These are phyloP conservation scores for Mucor lusitanicus DNA, from an alignment of 371 early-diverging fungal genomes.

Conservation along the genomic window DNA sequence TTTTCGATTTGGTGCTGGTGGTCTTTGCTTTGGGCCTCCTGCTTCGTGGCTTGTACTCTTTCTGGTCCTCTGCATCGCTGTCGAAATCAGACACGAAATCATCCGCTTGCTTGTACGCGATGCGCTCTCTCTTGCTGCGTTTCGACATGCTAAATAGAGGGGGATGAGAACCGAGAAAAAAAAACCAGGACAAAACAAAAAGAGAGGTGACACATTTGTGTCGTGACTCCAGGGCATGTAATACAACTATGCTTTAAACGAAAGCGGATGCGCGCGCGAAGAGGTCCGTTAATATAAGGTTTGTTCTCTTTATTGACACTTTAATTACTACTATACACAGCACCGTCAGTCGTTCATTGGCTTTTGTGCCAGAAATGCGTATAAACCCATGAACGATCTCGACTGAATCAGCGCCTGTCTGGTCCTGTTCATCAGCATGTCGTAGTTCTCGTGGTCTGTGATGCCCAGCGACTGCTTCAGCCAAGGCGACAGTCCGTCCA, in stretches of 20 bases:
- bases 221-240: background rate
- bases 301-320: background rate
- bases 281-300: background rate
- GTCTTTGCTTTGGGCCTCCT: slow-evolving; percentile 10
- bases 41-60: background rate
- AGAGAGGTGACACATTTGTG: background rate
- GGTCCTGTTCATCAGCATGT: slow-evolving; percentile 9
- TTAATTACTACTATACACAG: background rate
- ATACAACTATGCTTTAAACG: background rate
- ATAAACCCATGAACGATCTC: slow-evolving; percentile 33
- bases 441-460: slow-evolving; percentile 17
- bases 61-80: background rate
- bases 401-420: slow-evolving; percentile 23
- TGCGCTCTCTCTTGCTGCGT: slow-evolving; percentile 5
- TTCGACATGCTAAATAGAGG: background rate
- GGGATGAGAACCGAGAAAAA: slow-evolving; percentile 3
- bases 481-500: slow-evolving; percentile 93
- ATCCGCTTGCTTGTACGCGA: slow-evolving; percentile 11
- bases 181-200: background rate
- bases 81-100: slow-evolving; percentile 21
- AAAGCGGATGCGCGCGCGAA: background rate
- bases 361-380: slow-evolving; percentile 41
- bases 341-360: slow-evolving; percentile 1
- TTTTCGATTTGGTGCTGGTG: slow-evolving; percentile 14
- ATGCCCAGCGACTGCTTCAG: slow-evolving; percentile 70